These are phyloP conservation scores for Closterium sp. DNA, from an alignment of 139 green algal genomes.

Conservation along the genomic window DNA sequence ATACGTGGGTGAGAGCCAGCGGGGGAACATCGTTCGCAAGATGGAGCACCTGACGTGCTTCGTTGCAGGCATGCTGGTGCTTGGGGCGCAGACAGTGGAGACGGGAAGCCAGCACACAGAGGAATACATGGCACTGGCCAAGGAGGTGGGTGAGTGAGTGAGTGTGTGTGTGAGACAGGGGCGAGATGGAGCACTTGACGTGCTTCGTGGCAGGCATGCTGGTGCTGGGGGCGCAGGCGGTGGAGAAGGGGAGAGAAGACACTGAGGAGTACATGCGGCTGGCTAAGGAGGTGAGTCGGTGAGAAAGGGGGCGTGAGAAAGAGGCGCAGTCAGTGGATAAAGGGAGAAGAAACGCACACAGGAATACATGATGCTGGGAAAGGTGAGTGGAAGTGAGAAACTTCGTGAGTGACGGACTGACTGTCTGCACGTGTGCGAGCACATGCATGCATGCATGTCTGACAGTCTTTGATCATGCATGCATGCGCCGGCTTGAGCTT, in stretches of 20 bases:
- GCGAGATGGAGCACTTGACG: conserved; percentile 67
- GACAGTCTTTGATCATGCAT: too few relatives aligned
- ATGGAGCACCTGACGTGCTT: conserved; percentile 77
- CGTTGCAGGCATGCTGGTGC: conserved; percentile 64
- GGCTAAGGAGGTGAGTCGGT: background rate
- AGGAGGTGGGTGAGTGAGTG: too few relatives aligned
- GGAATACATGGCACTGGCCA: conserved; percentile 26
- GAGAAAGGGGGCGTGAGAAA: too few relatives aligned
- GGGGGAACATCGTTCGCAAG: background rate
- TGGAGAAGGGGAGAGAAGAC: conserved; percentile 20
- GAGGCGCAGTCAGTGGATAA: background rate
- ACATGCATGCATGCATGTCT: too few relatives aligned
- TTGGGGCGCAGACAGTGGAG: conserved; percentile 20
- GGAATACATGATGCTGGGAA: background rate
- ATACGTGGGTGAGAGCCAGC: background rate
- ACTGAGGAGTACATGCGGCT: conserved; percentile 34
- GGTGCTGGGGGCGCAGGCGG: conserved; percentile 39
- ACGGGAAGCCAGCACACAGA: conserved; percentile 29
- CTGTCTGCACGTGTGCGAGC: too few relatives aligned
- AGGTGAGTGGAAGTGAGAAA: background rate
- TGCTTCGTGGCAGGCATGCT: conserved; percentile 73
- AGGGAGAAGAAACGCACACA: too few relatives aligned
- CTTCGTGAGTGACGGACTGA: too few relatives aligned
- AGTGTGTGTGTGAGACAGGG: too few relatives aligned
- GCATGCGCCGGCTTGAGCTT: too few relatives aligned